phyloP scores from a whole-genome alignment of 116 monocot genomes.

The Trichopus zeylanicus region DNA sequence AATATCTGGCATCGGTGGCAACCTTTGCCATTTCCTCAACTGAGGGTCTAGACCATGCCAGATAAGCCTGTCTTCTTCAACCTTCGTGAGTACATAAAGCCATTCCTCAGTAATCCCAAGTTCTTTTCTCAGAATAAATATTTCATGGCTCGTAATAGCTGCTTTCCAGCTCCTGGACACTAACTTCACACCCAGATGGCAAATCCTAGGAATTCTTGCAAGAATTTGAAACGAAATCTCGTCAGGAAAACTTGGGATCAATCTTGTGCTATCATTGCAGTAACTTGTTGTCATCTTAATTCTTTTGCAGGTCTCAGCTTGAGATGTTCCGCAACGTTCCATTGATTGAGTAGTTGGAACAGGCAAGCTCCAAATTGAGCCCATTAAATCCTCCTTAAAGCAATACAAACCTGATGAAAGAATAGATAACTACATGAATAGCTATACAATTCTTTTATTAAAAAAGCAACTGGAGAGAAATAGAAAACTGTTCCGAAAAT shows the following conservation, averaged over 20 bases:
- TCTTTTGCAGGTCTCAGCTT: slow-evolving; percentile 20
- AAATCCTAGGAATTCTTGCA: slow-evolving; percentile 22
- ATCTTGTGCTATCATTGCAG: slow-evolving; percentile 6
- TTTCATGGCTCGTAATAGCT: slow-evolving; percentile 14
- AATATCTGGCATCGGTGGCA: slow-evolving; percentile 27
- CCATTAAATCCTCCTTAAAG: slow-evolving; percentile 9
- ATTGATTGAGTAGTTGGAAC: background rate
- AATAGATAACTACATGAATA: no score
- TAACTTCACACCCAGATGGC: slow-evolving; percentile 19
- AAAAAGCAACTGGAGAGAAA: no score
- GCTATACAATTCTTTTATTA: no score
- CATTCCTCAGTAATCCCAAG: slow-evolving; percentile 27
- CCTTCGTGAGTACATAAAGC: slow-evolving; percentile 30
- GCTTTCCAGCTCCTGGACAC: slow-evolving; percentile 25
- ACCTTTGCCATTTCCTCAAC: slow-evolving; percentile 22
- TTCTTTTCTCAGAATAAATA: slow-evolving; percentile 26
- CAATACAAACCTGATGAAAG: no score
- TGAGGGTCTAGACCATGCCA: slow-evolving; percentile 29
- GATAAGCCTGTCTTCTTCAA: slow-evolving; percentile 13
- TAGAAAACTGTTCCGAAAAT: no score
- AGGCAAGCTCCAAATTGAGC: slow-evolving; percentile 18
- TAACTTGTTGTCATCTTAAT: slow-evolving; percentile 6
- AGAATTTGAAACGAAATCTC: slow-evolving; percentile 40
- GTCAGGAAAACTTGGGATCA: slow-evolving; percentile 34
- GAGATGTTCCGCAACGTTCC: background rate